Evolutionary conservation across 495 filamentous ascomycete genomes (phyloP), one percentile per base, ranked within the genome.

Genomic region (Amphirosellinia nigrospora): DNA sequence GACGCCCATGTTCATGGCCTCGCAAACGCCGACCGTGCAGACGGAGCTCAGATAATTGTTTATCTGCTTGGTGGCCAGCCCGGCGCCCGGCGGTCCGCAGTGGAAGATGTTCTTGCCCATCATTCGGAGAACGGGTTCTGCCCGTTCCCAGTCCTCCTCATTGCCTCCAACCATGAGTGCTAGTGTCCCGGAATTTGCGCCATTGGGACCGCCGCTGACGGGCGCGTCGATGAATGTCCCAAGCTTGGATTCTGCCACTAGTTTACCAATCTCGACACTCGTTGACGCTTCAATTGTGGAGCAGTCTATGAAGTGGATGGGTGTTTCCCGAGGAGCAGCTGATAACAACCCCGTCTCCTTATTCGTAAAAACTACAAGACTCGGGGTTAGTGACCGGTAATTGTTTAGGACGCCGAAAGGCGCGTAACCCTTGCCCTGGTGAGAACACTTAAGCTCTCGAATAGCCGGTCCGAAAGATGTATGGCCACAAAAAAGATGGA

Each of bases 131-230:
- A 75, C 56, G 0, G 73, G 60, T 19, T 64, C 62, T 0, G 61
- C 68, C 15, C 45, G 16, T 19, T 65, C 28, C 61, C 70, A 63
- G 41, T 70, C 50, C 19, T 68, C 61, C 34, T 63, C 34, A 9
- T 23, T 28, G 8, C 64, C 68, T 26, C 73, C 73, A 11, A 74
- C 64, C 73, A 75, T 75, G 53, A 85, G 81, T 4, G 82, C 82
- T n/a, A 85, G 69, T 6, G 78, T 81, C 32, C 76, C 82, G 4
- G 80, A 79, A 43, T 73, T 62, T 4, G 82, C 82, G 23, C 82
- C 82, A 39, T 82, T 79, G 7, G 82, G 82, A 13, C 82, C 82
- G 36, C 82, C 79, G 60, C 81, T 79, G 75, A 83, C 80, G 53
- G 81, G 78, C 53, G 76, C 73, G 59, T 80, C 79, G 34, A 79